Percentiles rank a stretch among this genome's conserved stretches.
phyloP scores from a whole-genome alignment of 768 basidiomycete genomes.

The Russula olivacea region DNA sequence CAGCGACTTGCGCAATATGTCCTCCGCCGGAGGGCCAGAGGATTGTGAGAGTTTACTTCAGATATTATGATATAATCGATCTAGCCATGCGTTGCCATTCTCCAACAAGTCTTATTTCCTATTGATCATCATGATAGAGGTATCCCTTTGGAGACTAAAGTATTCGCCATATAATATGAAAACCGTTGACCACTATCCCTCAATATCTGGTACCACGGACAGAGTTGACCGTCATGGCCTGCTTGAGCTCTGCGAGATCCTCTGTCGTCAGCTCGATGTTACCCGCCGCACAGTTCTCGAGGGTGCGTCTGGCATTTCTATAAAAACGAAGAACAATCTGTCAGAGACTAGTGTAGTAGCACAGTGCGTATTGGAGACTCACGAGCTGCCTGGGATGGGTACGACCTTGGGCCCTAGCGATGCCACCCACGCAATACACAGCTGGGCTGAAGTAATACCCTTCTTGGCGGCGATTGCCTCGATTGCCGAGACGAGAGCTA shows the following conservation, averaged over 20 bases:
- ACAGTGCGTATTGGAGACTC: conserved; percentile 9
- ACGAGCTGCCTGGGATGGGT: conserved; percentile 46
- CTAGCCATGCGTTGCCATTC: background rate
- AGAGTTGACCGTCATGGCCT: conserved; percentile 29
- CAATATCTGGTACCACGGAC: conserved; percentile 20
- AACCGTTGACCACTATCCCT: background rate
- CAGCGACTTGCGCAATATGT: conserved; percentile 55
- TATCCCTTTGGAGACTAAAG: background rate
- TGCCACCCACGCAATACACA: conserved; percentile 38
- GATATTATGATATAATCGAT: background rate
- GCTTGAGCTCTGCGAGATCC: conserved; percentile 38
- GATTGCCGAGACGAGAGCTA: conserved; percentile 39
- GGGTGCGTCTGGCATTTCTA: conserved; percentile 38
- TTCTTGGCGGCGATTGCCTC: conserved; percentile 38
- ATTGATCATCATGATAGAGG: background rate
- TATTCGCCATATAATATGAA: conserved; percentile 7
- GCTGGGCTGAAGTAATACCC: conserved; percentile 37
- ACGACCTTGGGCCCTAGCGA: conserved; percentile 37
- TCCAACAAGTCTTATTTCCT: background rate
- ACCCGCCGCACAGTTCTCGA: conserved; percentile 40
- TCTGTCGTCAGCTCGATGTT: conserved; percentile 33
- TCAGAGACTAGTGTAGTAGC: background rate
- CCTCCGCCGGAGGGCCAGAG: conserved; percentile 24
- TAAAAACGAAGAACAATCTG: background rate
- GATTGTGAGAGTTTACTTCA: background rate